Conservation (phyloP, 306 rosid genomes). For the Albizia julibrissin region DNA sequence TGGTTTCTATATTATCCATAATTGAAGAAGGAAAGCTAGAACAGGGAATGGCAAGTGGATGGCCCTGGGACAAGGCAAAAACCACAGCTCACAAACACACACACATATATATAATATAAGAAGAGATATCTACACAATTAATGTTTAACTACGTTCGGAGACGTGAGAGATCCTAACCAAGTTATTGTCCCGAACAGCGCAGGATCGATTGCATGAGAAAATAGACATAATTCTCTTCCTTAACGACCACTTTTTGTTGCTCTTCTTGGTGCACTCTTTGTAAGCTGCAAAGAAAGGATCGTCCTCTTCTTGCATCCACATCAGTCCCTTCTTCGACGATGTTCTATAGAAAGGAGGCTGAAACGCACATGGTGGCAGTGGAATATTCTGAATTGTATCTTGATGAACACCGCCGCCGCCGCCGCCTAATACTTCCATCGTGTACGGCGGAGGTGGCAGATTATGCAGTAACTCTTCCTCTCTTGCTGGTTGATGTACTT, state of each 20-base stretch:
- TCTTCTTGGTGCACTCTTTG: slow-evolving; percentile 48
- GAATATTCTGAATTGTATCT: slow-evolving; percentile 45
- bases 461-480: slow-evolving; percentile 27
- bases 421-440: background rate
- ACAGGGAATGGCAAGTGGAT: background rate
- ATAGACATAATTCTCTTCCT: slow-evolving; percentile 26
- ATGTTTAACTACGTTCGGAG: background rate
- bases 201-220: slow-evolving; percentile 43
- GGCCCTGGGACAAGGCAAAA: background rate
- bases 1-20: background rate
- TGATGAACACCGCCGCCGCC: slow-evolving; percentile 19
- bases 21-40: background rate
- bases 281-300: slow-evolving; percentile 65
- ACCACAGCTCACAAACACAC: background rate
- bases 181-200: slow-evolving; percentile 45
- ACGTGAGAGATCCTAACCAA: slow-evolving; percentile 40
- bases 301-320: slow-evolving; percentile 33
- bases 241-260: background rate
- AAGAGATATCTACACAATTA: background rate
- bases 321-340: slow-evolving; percentile 37
- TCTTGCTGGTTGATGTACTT: slow-evolving; percentile 14
- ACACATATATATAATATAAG: too few relatives aligned
- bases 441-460: slow-evolving; percentile 66
- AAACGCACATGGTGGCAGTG: slow-evolving; percentile 77
- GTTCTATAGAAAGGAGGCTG: slow-evolving; percentile 51